These are phyloP conservation scores for Erodium trifolium DNA, from an alignment of 441 rosid genomes.

Conservation along the genomic window DNA sequence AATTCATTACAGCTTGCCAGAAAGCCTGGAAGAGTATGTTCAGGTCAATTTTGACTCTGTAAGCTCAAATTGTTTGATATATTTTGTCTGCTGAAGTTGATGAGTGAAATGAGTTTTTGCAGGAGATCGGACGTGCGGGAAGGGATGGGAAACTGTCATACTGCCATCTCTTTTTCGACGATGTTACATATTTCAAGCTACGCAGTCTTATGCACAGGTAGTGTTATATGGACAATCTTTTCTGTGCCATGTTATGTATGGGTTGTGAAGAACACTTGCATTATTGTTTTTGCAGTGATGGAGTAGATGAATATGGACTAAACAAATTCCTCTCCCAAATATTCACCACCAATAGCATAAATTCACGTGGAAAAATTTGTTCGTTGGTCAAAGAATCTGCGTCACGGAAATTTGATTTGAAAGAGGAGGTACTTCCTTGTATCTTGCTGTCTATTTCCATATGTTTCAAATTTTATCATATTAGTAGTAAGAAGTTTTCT, in stretches of 20 bases:
- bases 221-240: background rate
- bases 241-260: background rate
- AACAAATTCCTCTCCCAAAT: slow-evolving; percentile 71
- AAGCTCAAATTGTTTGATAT: slow-evolving; percentile 13
- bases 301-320: slow-evolving; percentile 81
- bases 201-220: slow-evolving; percentile 90
- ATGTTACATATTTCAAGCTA: slow-evolving; percentile 65
- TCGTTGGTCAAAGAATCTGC: slow-evolving; percentile 69
- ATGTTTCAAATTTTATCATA: background rate
- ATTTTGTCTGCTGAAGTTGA: slow-evolving; percentile 13
- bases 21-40: slow-evolving; percentile 95
- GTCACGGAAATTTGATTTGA: slow-evolving; percentile 73
- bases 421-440: slow-evolving; percentile 62
- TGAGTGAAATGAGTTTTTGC: slow-evolving; percentile 18
- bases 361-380: slow-evolving; percentile 39
- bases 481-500: too few species aligned
- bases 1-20: slow-evolving; percentile 87
- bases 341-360: slow-evolving; percentile 36
- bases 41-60: slow-evolving; percentile 49
- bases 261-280: slow-evolving; percentile 15
- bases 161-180: slow-evolving; percentile 84
- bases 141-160: slow-evolving; percentile 80
- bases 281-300: slow-evolving; percentile 54
- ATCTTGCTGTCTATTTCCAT: slow-evolving; percentile 14
- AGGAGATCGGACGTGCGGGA: slow-evolving; percentile 97